Conservation (phyloP, 2,329 filamentous ascomycete genomes). For the Xylaria arbuscula region DNA sequence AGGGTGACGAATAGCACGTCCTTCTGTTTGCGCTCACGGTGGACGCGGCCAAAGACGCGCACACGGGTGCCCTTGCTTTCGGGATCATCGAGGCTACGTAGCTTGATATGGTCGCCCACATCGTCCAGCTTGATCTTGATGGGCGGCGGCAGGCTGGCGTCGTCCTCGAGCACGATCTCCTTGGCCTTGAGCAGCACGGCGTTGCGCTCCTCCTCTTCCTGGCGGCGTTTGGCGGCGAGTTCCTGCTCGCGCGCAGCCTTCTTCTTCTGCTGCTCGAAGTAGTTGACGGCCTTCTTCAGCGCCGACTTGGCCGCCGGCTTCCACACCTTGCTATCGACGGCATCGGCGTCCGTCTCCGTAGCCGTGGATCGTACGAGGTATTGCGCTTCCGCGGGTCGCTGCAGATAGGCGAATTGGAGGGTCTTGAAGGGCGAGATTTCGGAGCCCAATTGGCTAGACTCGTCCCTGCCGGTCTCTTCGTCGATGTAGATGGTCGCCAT, state of each 20-base stretch:
- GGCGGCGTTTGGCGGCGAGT: constrained; percentile 30
- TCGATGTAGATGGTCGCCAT: constrained; percentile 40
- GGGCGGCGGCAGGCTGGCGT: constrained; percentile 24
- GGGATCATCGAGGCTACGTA: constrained; percentile 23
- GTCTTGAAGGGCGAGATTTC: constrained; percentile 36
- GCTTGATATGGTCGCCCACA: constrained; percentile 31
- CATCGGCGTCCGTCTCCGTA: constrained; percentile 12
- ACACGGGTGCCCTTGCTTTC: constrained; percentile 34
- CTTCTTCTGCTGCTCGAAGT: constrained; percentile 34
- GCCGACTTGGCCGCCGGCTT: constrained; percentile 33
- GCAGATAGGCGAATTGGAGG: constrained; percentile 37
- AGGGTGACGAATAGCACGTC: constrained; percentile 34
- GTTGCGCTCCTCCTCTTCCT: constrained; percentile 35
- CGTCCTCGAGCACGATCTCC: constrained; percentile 34
- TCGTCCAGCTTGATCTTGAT: constrained; percentile 35
- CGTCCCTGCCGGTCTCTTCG: constrained; percentile 34
- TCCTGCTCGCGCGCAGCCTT: constrained; percentile 35
- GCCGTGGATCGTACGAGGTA: constrained; percentile 33
- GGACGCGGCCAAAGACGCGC: constrained; percentile 30
- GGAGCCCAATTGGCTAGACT: constrained; percentile 31
- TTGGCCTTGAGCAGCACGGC: constrained; percentile 35
- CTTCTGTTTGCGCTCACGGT: constrained; percentile 36
- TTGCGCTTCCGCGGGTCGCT: constrained; percentile 34
- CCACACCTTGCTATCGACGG: constrained; percentile 31
- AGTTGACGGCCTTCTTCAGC: constrained; percentile 35